Evolutionary conservation across 2,329 filamentous ascomycete species (phyloP), one percentile per base, ranked within the genome.

Genomic region (Trichoderma guizhouense): DNA sequence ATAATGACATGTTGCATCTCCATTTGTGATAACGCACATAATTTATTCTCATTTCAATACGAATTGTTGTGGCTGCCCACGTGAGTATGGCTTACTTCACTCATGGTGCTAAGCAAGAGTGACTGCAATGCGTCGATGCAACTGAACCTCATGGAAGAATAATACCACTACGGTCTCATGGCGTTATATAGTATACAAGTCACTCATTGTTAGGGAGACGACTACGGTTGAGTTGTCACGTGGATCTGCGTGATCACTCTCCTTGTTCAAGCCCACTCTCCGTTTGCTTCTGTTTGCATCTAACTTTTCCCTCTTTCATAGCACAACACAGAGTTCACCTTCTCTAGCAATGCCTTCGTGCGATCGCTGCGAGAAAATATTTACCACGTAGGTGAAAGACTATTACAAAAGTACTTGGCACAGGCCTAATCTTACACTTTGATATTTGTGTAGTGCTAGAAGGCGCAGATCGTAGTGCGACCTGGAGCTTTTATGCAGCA

Each of bases 1-100:
- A 3, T 39, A 8, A 39, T 3, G 36, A 2, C 15, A 1, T 39
- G 1, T 18, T 4, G 1, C 18, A 39, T 39, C 7, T 15, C 14
- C 8, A 18, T 8, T 18, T 43, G 7, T 43, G 0, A 6, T 43
- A 47, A n/a, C 0, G 39, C 2, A 11, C 14, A 47, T 21, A 15
- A n/a, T 3, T 47, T n/a, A 1, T 47, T 0, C 21, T 2, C 1
- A 21, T 47, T 1, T 5, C 9, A 47, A 21, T 21, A 3, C 6
- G 7, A 8, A 21, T 9, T 21, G 5, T 11, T 21, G 5, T 0
- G 18, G 8, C 43, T 3, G 8, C 8, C 8, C 12, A 21, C 2
- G n/a, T 47, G 43, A 47, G 43, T 21, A n/a, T 12, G 8, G 1
- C 12, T 51, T 21, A 11, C 1, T 51, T 51, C n/a, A 51, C 43